A percentile compares a stretch with the other conserved stretches of the same genome.
These are phyloP conservation scores for Aspergillus conjunctus DNA, from an alignment of 495 filamentous ascomycete species.

Conservation along the genomic window DNA sequence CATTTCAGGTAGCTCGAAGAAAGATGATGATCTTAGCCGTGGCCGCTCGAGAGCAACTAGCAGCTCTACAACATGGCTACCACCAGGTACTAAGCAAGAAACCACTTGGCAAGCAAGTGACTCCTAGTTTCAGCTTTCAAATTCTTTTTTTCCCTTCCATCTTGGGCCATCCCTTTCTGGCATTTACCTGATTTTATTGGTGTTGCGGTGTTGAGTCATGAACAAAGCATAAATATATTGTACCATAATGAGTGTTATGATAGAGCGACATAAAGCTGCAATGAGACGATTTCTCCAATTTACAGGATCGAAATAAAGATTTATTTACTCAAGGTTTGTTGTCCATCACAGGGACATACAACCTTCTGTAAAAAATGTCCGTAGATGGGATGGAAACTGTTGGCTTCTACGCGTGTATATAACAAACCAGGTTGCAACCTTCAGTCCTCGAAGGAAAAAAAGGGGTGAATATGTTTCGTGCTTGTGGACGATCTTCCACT, in stretches of 20 bases:
- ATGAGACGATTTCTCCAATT: not conserved
- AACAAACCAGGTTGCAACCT: too few species aligned
- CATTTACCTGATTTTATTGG: not conserved
- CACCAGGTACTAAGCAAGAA: slow-evolving; percentile 75
- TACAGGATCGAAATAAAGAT: not conserved
- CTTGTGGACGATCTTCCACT: too few species aligned
- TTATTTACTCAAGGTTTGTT: not conserved
- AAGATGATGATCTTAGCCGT: slow-evolving; percentile 56
- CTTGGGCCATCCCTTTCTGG: slow-evolving; percentile 1
- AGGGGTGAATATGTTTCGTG: too few species aligned
- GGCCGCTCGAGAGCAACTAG: slow-evolving; percentile 58
- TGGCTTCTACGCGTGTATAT: too few species aligned
- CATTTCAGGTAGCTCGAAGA: slow-evolving; percentile 54
- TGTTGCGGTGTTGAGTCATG: not conserved
- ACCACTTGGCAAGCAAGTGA: slow-evolving; percentile 74
- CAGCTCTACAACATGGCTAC: slow-evolving; percentile 62
- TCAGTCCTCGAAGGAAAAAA: too few species aligned
- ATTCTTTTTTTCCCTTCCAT: slow-evolving; percentile 10
- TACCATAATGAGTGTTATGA: slow-evolving; percentile 11
- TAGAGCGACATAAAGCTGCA: not conserved
- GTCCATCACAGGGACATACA: too few species aligned
- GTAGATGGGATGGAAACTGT: too few species aligned
- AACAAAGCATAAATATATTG: slow-evolving; percentile 1
- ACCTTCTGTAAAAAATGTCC: too few species aligned
- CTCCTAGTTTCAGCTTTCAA: slow-evolving; percentile 27